A percentile compares a stretch with the other conserved stretches of the same genome.
Conservation (phyloP, 441 rosid species). For the Erodium moschatum region DNA sequence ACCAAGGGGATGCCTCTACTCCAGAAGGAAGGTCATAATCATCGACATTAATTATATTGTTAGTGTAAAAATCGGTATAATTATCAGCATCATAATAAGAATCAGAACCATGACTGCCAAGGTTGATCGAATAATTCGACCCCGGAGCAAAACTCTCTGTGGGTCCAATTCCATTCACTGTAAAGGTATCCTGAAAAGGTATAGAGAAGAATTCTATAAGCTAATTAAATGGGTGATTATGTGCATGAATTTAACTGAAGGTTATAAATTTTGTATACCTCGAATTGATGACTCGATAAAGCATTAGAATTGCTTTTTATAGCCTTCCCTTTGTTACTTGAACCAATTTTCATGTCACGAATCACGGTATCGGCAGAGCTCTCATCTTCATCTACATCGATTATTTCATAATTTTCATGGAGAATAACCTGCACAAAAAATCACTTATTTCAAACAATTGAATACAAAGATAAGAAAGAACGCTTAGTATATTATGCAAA, state of each 20-base stretch:
- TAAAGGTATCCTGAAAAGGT: conserved; percentile 13
- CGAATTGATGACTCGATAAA: conserved; percentile 21
- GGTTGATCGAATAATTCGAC: too few species aligned
- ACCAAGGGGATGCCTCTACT: too few species aligned
- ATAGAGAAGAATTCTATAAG: not conserved
- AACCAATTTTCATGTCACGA: conserved; percentile 30
- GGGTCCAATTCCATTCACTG: not conserved
- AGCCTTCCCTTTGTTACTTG: conserved; percentile 54
- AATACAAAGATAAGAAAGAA: not conserved
- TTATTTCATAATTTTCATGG: conserved; percentile 28
- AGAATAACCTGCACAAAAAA: conserved; percentile 31
- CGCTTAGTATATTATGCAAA: too few species aligned
- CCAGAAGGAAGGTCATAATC: too few species aligned
- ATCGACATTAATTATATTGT: too few species aligned
- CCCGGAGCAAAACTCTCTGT: too few species aligned
- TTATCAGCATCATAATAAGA: too few species aligned
- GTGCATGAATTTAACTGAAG: not conserved
- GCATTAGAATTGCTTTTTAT: conserved; percentile 24
- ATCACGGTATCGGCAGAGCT: conserved; percentile 33
- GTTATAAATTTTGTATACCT: conserved; percentile 21
- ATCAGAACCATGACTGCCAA: too few species aligned
- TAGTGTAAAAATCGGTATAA: too few species aligned
- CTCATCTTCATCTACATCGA: conserved; percentile 50
- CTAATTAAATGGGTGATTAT: not conserved
- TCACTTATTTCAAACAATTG: not conserved